phyloP scores from a whole-genome alignment of 2,329 filamentous ascomycete genomes.

The Chrysoporthe puriensis region DNA sequence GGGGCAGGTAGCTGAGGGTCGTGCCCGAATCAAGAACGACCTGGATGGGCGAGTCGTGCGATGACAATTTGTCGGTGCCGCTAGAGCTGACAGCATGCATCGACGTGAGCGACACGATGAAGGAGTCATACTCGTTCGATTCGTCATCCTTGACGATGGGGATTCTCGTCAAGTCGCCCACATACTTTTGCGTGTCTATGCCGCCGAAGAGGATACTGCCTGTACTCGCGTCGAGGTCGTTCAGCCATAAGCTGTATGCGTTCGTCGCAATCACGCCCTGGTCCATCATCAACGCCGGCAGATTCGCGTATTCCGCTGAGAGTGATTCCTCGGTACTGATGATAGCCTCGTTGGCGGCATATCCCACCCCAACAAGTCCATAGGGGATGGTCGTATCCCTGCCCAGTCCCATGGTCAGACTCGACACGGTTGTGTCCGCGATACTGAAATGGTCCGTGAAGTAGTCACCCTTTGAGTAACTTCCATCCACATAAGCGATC shows the following conservation, averaged over 20 bases:
- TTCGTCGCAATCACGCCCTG: slow-evolving; percentile 66
- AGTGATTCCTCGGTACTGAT: slow-evolving; percentile 36
- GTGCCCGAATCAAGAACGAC: slow-evolving; percentile 77
- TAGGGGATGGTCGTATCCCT: slow-evolving; percentile 56
- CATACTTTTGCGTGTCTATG: slow-evolving; percentile 76
- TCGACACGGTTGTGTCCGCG: slow-evolving; percentile 53
- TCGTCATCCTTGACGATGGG: slow-evolving; percentile 55
- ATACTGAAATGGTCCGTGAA: slow-evolving; percentile 61
- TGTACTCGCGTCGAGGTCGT: slow-evolving; percentile 61
- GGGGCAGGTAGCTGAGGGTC: slow-evolving; percentile 72
- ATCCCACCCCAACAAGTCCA: slow-evolving; percentile 65
- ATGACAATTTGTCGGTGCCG: slow-evolving; percentile 52
- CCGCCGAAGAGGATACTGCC: slow-evolving; percentile 80
- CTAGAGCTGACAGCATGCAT: slow-evolving; percentile 51
- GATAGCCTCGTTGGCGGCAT: slow-evolving; percentile 57
- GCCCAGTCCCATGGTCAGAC: slow-evolving; percentile 64
- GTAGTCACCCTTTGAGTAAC: slow-evolving; percentile 60
- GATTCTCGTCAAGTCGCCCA: slow-evolving; percentile 64
- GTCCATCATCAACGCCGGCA: slow-evolving; percentile 67
- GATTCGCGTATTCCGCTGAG: slow-evolving; percentile 52
- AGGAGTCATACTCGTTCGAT: slow-evolving; percentile 46
- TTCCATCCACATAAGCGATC: slow-evolving; percentile 66
- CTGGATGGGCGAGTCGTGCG: slow-evolving; percentile 50
- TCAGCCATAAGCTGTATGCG: slow-evolving; percentile 73
- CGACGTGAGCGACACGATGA: slow-evolving; percentile 53